Percentiles rank a stretch among this genome's conserved stretches.
These are phyloP conservation scores for Pestalotiopsis sp. DNA, from an alignment of 2,329 filamentous ascomycete genomes.

Conservation along the genomic window DNA sequence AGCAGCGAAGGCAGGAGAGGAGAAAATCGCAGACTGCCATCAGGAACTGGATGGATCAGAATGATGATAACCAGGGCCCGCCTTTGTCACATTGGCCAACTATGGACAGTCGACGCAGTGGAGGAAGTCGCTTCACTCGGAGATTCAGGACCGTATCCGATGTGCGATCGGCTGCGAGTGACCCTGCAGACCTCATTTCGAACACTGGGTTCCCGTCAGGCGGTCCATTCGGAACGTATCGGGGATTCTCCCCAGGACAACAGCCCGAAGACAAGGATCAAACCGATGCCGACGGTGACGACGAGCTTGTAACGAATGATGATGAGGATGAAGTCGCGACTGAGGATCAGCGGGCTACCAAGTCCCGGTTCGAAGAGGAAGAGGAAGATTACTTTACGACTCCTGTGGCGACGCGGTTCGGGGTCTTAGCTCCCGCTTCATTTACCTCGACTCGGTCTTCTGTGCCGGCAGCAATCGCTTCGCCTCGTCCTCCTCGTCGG, in stretches of 20 bases:
- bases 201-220: conserved; percentile 35
- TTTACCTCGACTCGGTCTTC: conserved; percentile 28
- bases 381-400: conserved; percentile 61
- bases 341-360: conserved; percentile 29
- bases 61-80: conserved; percentile 51
- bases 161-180: conserved; percentile 62
- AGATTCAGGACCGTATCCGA: conserved; percentile 57
- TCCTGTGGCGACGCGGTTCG: conserved; percentile 46
- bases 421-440: conserved; percentile 34
- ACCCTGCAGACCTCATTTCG: conserved; percentile 65
- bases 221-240: conserved; percentile 29
- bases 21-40: conserved; percentile 81
- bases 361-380: conserved; percentile 30
- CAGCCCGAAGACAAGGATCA: conserved; percentile 59
- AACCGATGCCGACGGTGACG: conserved; percentile 86
- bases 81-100: conserved; percentile 53
- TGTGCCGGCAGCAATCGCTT: conserved; percentile 32
- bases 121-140: conserved; percentile 50
- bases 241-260: conserved; percentile 45
- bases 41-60: conserved; percentile 85
- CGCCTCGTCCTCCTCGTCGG: conserved; percentile 34
- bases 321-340: conserved; percentile 59
- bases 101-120: conserved; percentile 55
- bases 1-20: conserved; percentile 64
- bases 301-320: conserved; percentile 84